Evolutionary conservation across 148 eudicot genomes (phyloP).

Genomic region (Drosera capensis): DNA sequence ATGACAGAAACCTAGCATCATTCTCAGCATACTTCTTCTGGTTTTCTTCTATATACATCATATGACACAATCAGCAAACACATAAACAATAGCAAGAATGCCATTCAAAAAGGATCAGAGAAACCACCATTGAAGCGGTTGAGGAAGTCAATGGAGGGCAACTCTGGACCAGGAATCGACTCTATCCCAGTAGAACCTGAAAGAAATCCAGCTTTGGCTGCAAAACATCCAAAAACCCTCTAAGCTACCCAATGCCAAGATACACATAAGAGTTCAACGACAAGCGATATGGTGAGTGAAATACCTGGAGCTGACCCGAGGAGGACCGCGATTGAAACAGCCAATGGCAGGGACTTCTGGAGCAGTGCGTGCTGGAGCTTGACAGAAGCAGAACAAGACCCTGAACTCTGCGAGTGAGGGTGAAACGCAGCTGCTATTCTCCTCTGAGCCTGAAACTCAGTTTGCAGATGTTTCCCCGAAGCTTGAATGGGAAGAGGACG

Average conservation of each 20-base stretch:
- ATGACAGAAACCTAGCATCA: constrained; percentile 76
- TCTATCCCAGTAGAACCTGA: constrained; percentile 70
- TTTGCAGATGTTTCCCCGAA: constrained; percentile 2
- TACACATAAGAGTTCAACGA: background rate
- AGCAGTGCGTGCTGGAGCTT: constrained; percentile 2
- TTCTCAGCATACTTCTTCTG: constrained; percentile 74
- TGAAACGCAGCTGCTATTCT: background rate
- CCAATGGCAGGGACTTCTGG: constrained; percentile 34
- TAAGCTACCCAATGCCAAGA: background rate
- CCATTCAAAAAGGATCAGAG: background rate
- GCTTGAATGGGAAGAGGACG: constrained; percentile 9
- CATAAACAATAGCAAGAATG: too few species aligned
- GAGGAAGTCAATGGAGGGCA: constrained; percentile 68
- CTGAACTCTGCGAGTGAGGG: background rate
- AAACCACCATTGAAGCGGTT: constrained; percentile 40
- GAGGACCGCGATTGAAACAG: constrained; percentile 38
- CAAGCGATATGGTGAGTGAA: background rate
- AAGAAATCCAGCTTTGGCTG: constrained; percentile 81
- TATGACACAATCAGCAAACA: too few species aligned
- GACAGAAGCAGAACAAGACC: background rate
- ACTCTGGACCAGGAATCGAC: constrained; percentile 79
- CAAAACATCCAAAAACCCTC: constrained; percentile 11
- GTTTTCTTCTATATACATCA: constrained; percentile 86
- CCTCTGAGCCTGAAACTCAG: background rate
- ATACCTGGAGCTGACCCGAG: constrained; percentile 55